A percentile compares a stretch with the other conserved stretches of the same genome.
phyloP scores from a whole-genome alignment of 352 stramenopile genomes.

The Pythium grandisporangium region DNA sequence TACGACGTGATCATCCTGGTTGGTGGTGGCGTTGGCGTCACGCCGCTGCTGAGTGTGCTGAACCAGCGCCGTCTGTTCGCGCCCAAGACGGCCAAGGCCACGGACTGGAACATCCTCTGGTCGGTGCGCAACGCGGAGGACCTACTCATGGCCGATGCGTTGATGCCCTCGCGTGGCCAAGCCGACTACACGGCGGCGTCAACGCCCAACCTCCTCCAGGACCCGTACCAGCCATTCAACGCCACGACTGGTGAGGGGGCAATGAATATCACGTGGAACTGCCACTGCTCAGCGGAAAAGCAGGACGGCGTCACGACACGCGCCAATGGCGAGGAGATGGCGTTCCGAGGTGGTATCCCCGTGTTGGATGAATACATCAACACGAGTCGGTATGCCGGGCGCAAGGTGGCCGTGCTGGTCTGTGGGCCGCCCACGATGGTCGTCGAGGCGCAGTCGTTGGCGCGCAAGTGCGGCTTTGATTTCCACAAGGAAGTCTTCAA shows the following conservation, averaged over 20 bases:
- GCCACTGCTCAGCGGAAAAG: constrained; percentile 50
- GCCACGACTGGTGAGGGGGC: constrained; percentile 10
- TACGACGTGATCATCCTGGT: constrained; percentile 70
- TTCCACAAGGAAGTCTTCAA: constrained; percentile 84
- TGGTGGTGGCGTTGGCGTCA: constrained; percentile 71
- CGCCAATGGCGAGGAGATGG: constrained; percentile 41
- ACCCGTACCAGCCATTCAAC: constrained; percentile 41
- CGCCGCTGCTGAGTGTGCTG: constrained; percentile 61
- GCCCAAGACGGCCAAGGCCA: constrained; percentile 19
- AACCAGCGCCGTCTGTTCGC: constrained; percentile 38
- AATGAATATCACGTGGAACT: constrained; percentile 41
- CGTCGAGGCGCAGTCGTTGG: constrained; percentile 50
- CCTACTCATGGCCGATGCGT: constrained; percentile 65
- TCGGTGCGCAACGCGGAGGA: constrained; percentile 45
- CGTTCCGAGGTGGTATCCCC: constrained; percentile 40
- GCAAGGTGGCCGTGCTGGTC: constrained; percentile 56
- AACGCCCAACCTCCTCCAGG: too few species aligned
- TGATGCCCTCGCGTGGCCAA: constrained; percentile 43
- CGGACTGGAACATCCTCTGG: constrained; percentile 55
- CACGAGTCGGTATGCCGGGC: constrained; percentile 43
- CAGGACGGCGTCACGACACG: constrained; percentile 31
- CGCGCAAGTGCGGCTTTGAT: constrained; percentile 55
- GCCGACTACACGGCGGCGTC: constrained; percentile 16
- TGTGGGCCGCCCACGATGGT: constrained; percentile 69
- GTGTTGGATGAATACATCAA: constrained; percentile 69